Evolutionary conservation across 257 asterid species (phyloP).

Genomic region (Rehmannia glutinosa): DNA sequence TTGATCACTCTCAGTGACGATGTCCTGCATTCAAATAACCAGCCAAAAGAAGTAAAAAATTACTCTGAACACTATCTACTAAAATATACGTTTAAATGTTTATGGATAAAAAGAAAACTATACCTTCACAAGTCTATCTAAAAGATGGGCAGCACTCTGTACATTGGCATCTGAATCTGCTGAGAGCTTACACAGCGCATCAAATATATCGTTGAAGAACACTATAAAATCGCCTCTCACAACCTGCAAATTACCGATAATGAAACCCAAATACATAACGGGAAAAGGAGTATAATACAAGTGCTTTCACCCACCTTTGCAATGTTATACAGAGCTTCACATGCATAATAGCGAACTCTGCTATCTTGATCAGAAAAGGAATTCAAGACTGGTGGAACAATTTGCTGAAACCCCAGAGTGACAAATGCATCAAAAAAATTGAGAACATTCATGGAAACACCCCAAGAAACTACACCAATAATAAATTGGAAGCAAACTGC

Average conservation of each 20-base stretch:
- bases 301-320: conserved; percentile 68
- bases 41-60: conserved; percentile 14
- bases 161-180: conserved; percentile 98
- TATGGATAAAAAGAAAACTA: not conserved
- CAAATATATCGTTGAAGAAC: conserved; percentile 96
- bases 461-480: conserved; percentile 14
- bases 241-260: conserved; percentile 56
- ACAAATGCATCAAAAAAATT: conserved; percentile 17
- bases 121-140: conserved; percentile 98
- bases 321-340: conserved; percentile 96
- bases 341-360: conserved; percentile 97
- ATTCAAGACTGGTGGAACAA: conserved; percentile 91
- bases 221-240: conserved; percentile 98
- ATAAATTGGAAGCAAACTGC: not conserved
- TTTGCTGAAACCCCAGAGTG: conserved; percentile 58
- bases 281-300: not conserved
- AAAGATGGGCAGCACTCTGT: conserved; percentile 99
- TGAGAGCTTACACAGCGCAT: conserved; percentile 92
- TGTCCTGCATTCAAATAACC: conserved; percentile 63
- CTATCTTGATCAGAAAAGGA: conserved; percentile 96
- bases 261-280: conserved; percentile 23
- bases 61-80: conserved; percentile 6
- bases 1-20: conserved; percentile 98
- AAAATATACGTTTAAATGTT: not conserved
- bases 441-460: not conserved